Evolutionary conservation across 2,329 filamentous ascomycete genomes (phyloP).

Genomic region (Paraphoma sp.): DNA sequence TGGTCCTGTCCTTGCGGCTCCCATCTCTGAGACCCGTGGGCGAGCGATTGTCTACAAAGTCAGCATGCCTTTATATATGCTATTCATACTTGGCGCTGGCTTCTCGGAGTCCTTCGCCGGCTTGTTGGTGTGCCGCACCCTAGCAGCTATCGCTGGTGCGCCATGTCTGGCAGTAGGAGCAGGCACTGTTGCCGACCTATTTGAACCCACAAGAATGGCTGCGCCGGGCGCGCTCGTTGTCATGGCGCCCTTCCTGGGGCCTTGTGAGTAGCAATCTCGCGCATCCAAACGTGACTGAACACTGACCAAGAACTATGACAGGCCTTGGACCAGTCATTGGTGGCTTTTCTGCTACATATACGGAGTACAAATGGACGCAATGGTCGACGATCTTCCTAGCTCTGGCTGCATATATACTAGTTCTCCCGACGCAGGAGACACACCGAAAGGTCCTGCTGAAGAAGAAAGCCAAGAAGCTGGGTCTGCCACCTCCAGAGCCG

Average conservation of each 20-base stretch:
- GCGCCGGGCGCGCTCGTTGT: slow-evolving; percentile 33
- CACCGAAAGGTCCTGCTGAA: not conserved
- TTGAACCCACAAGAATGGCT: slow-evolving; percentile 30
- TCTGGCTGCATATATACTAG: not conserved
- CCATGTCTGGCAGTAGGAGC: slow-evolving; percentile 42
- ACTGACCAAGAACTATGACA: not conserved
- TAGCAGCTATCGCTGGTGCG: slow-evolving; percentile 37
- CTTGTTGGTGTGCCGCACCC: slow-evolving; percentile 69
- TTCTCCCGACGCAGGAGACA: not conserved
- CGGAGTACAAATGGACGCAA: slow-evolving; percentile 48
- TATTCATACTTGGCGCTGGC: slow-evolving; percentile 52
- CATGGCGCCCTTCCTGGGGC: slow-evolving; percentile 44
- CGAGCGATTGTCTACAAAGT: slow-evolving; percentile 69
- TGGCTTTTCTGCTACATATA: slow-evolving; percentile 45
- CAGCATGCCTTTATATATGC: slow-evolving; percentile 68
- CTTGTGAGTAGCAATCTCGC: slow-evolving; percentile 9
- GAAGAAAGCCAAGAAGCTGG: not conserved
- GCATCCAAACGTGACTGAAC: not conserved
- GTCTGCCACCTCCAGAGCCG: not conserved
- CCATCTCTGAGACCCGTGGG: slow-evolving; percentile 63
- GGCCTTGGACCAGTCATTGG: slow-evolving; percentile 29
- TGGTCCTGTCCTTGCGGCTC: slow-evolving; percentile 64
- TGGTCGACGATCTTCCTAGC: slow-evolving; percentile 50
- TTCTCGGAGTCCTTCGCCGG: slow-evolving; percentile 70
- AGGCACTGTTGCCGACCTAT: slow-evolving; percentile 44